Conservation (phyloP, 2,329 filamentous ascomycete species). For the Domatiomyces globalis region DNA sequence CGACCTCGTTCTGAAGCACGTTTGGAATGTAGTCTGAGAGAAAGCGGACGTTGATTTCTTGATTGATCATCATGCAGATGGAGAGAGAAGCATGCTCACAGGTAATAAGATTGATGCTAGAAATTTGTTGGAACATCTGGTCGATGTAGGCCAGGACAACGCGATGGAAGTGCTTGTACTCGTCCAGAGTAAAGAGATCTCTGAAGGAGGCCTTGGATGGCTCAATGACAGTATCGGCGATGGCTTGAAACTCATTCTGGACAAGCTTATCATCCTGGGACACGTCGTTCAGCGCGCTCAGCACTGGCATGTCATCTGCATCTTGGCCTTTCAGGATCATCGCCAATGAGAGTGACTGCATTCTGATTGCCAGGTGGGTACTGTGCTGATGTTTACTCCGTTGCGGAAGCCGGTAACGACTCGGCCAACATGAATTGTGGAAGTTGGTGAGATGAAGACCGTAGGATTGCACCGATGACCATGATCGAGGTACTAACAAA, state of each 20-base stretch:
- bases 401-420: conserved; percentile 29
- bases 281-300: conserved; percentile 35
- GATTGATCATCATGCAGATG: no score
- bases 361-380: conserved; percentile 29
- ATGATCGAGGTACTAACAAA: conserved; percentile 28
- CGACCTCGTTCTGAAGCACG: conserved; percentile 31
- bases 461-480: conserved; percentile 32
- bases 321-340: conserved; percentile 40
- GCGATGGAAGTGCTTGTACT: conserved; percentile 43
- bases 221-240: conserved; percentile 40
- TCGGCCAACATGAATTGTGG: conserved; percentile 35
- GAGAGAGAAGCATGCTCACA: no score
- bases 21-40: conserved; percentile 24
- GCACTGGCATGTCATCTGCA: conserved; percentile 35
- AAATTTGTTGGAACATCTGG: conserved; percentile 41
- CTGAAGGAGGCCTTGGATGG: conserved; percentile 39
- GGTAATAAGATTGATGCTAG: conserved; percentile 32
- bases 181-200: conserved; percentile 46
- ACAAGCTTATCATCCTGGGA: conserved; percentile 32
- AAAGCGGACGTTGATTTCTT: no score
- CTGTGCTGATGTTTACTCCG: conserved; percentile 25
- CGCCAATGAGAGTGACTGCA: conserved; percentile 38
- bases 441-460: conserved; percentile 26
- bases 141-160: conserved; percentile 43
- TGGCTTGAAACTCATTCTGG: conserved; percentile 35